Conservation (phyloP, 2,329 filamentous ascomycete genomes). For the Colletotrichum sp. region DNA sequence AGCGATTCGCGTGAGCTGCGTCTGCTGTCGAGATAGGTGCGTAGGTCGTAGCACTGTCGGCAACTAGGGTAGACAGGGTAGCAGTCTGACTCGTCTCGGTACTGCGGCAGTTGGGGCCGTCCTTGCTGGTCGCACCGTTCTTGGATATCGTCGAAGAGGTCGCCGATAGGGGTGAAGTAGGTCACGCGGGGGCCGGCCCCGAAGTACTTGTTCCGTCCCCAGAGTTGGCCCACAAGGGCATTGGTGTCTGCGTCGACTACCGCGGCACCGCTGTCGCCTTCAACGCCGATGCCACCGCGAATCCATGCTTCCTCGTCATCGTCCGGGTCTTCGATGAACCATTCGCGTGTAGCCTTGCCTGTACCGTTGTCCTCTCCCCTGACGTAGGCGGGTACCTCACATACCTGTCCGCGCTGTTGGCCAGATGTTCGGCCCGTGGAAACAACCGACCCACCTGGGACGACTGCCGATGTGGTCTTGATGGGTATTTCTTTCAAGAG, state of each 20-base stretch:
- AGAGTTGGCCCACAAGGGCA: slow-evolving; percentile 45
- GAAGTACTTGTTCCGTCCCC: slow-evolving; percentile 49
- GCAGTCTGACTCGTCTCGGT: slow-evolving; percentile 43
- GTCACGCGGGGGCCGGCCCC: slow-evolving; percentile 44
- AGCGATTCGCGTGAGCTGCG: slow-evolving; percentile 46
- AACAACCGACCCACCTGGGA: slow-evolving; percentile 39
- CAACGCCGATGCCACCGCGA: slow-evolving; percentile 48
- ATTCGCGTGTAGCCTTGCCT: slow-evolving; percentile 46
- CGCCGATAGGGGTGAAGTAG: slow-evolving; percentile 48
- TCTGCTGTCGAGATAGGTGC: slow-evolving; percentile 44
- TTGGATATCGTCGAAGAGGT: slow-evolving; percentile 51
- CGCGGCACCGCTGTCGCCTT: slow-evolving; percentile 49
- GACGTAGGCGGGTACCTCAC: slow-evolving; percentile 48
- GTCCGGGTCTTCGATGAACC: slow-evolving; percentile 47
- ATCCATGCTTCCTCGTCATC: slow-evolving; percentile 50
- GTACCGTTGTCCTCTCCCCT: slow-evolving; percentile 43
- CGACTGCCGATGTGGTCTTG: slow-evolving; percentile 31
- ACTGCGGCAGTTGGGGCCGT: slow-evolving; percentile 44
- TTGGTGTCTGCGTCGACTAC: slow-evolving; percentile 46
- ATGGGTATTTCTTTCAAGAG: slow-evolving; percentile 36
- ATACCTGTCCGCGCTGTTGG: slow-evolving; percentile 44
- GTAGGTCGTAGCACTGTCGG: slow-evolving; percentile 44
- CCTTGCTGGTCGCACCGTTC: slow-evolving; percentile 45
- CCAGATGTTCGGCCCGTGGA: slow-evolving; percentile 50
- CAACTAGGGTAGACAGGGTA: slow-evolving; percentile 46